Evolutionary conservation across 192 early-diverging fungal genomes (phyloP), one percentile per base, ranked within the genome.

Genomic region (Coemansia guatemalensis): DNA sequence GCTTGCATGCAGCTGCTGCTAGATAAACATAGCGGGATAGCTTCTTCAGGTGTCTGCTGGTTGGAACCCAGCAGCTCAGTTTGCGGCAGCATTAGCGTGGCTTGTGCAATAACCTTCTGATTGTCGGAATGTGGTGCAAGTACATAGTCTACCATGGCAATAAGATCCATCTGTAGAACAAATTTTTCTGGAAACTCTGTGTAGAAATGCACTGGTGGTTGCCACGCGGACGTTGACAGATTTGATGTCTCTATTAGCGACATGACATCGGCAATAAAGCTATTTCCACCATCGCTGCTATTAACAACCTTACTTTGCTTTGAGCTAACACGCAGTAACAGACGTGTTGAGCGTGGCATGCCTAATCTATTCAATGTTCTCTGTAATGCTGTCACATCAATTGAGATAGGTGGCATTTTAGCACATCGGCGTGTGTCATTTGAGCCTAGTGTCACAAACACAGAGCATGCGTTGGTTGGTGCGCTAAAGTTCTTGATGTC

Each of bases 91-190:
- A 57, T 47, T 56, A 82, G 25, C 21, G 62, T 71, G 8, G 70
- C 70, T 25, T 67, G 67, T n/a, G 79, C 79, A 39, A 82, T 23
- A 22, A 76, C 30, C 41, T 64, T 66, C 25, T 68, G 63, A 30
- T 75, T 64, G 55, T 56, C 50, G 14, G 63, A 53, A 6, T 58
- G 35, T 18, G 79, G 69, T 20, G 67, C 44, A 44, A 73, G 67
- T 27, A 59, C 70, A 24, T 76, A 74, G 58, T 82, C 79, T 8
- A 64, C 65, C 65, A 77, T 60, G 27, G 71, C 71, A 39, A 82
- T 56, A 18, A 82, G 71, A 7, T 69, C 79, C 23, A 82, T 67
- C 53, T 68, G 65, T 17, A 82, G 67, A 44, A 82, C 71, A 64
- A 76, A 64, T 35, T 60, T 30, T n/a, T 82, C 71, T 0, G 74